Evolutionary conservation across 2,329 filamentous ascomycete genomes (phyloP), one percentile per base, ranked within the genome.

Genomic region (Fusarium keratoplasticum): DNA sequence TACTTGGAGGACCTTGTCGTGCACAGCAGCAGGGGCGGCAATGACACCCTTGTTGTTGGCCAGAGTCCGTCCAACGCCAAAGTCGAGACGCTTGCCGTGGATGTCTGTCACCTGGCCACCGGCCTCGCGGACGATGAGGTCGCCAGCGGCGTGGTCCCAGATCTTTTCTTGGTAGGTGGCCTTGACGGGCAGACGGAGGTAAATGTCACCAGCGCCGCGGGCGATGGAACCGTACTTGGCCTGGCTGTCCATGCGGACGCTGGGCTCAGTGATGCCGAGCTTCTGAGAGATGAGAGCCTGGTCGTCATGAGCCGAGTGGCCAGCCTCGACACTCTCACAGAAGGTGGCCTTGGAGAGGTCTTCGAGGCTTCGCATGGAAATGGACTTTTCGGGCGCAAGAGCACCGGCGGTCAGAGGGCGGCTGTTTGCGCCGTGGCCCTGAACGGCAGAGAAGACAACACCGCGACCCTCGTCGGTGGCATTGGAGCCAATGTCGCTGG

Each of bases 171-270:
- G 91, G 85, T 99, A 99, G 63, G 93, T 92, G 77, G 92, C 93
- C 81, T 90, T 93, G 69, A 94, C 93, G 5, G 96, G 96, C 67
- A 99, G 86, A 63, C 97, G 90, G 67, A 99, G 89, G 85, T 99
- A 99, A 75, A 99, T 92, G 81, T 99, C 96, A 59, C 95, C 96
- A 6, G 95, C 95, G 54, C 96, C 96, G 72, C 96, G 89, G 38
- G 96, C 96, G 81, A 99, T 97, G 38, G 94, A 96, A 71, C 93
- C 96, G 84, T 99, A 99, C 85, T 99, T 99, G 78, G 96, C 96
- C 85, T 99, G 96, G 61, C 94, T 97, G 86, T 99, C 96, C 93
- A 99, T 96, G 74, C 96, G 91, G 69, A 99, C 95, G 76, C 93
- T 95, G n/a, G 93, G 91, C 78, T 91, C 91, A 25, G 93, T 96